Conservation (phyloP, 2,329 filamentous ascomycete species). For the Trichoderma sp. region DNA sequence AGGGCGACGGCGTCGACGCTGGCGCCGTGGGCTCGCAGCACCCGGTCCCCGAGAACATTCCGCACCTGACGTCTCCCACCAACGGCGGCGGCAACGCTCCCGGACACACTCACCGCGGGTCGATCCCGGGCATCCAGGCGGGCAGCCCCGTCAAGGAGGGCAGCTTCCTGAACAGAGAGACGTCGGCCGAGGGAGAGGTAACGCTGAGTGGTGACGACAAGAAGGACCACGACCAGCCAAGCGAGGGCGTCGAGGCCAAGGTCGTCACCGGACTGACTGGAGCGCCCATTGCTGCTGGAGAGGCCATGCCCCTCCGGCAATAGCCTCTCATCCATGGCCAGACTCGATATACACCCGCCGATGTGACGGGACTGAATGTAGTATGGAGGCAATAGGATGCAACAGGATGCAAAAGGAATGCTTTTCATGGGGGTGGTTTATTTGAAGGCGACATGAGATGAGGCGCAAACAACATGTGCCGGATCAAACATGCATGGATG, state of each 20-base stretch:
- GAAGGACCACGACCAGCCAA: background rate
- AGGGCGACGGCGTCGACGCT: conserved; percentile 89
- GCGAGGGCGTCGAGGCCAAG: background rate
- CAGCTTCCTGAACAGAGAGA: conserved; percentile 80
- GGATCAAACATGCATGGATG: background rate
- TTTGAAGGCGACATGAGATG: background rate
- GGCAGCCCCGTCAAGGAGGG: conserved; percentile 88
- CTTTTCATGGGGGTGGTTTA: background rate
- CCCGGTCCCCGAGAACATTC: conserved; percentile 91
- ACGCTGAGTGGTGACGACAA: conserved; percentile 5
- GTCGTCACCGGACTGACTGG: conserved; percentile 6
- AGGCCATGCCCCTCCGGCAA: conserved; percentile 16
- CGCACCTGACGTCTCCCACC: conserved; percentile 73
- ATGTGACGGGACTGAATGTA: background rate
- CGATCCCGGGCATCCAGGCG: conserved; percentile 51
- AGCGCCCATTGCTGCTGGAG: conserved; percentile 1
- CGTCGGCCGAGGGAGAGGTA: conserved; percentile 58
- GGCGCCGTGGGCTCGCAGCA: conserved; percentile 93
- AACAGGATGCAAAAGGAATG: background rate
- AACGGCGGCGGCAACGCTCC: conserved; percentile 33
- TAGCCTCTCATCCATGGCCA: background rate
- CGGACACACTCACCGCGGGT: conserved; percentile 42
- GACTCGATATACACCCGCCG: background rate
- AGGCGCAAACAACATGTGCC: background rate
- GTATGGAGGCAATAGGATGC: background rate